Conservation (phyloP, 257 asterid genomes). For the Paraleonurus japonicus region DNA sequence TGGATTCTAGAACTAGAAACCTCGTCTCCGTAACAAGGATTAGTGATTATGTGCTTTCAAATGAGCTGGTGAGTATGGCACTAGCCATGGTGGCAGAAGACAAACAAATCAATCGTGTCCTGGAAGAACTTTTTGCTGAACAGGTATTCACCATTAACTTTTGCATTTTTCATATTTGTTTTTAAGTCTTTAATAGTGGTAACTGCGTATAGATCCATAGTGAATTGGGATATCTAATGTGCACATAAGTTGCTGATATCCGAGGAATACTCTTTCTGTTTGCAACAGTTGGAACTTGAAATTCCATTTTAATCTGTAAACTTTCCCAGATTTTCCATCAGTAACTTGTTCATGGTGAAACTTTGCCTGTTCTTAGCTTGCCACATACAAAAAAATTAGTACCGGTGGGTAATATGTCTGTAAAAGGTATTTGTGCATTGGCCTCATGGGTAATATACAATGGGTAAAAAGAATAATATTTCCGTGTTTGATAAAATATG, state of each 20-base stretch:
- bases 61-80: conserved; percentile 98
- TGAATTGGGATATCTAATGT: not conserved
- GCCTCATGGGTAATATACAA: not conserved
- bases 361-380: not conserved
- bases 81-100: conserved; percentile 99
- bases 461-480: too few species aligned
- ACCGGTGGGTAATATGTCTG: too few species aligned
- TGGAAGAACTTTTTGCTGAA: conserved; percentile 94
- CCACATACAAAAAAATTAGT: not conserved
- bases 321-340: not conserved
- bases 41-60: conserved; percentile 91
- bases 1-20: conserved; percentile 96
- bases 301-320: not conserved
- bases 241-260: not conserved
- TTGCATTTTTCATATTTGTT: not conserved
- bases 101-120: conserved; percentile 91
- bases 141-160: conserved; percentile 50
- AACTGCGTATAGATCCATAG: not conserved
- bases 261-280: not conserved
- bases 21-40: conserved; percentile 92
- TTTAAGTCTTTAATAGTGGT: not conserved
- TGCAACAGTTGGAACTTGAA: not conserved
- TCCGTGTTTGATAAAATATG: too few species aligned
- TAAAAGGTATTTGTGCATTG: not conserved
- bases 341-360: not conserved